Evolutionary conservation across 768 basidiomycete species (phyloP), one percentile per base, ranked within the genome.

Genomic region (Suillus subalutaceus): DNA sequence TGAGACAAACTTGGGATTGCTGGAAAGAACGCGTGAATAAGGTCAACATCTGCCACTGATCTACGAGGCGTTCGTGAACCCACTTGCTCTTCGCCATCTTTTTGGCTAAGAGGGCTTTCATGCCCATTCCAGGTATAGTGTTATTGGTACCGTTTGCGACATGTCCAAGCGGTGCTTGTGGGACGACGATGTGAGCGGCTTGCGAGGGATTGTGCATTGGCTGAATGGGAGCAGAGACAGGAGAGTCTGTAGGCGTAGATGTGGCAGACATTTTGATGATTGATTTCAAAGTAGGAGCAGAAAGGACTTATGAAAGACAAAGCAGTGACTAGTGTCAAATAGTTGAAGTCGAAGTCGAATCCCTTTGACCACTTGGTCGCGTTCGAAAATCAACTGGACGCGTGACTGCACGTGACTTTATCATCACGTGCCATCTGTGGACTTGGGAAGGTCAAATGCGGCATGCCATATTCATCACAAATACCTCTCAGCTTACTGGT

Each of bases 91-190:
- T 96, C 50, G 94, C 92, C 86, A 98, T 86, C 82, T 89, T 93
- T 85, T 97, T 99, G 13, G 93, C 94, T 30, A 99, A 79, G 46
- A 99, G 84, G 1, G 97, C 95, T 76, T 94, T 97, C 61, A 92
- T 90, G 18, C 94, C 96, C 85, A 95, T 86, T 41, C 90, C 90
- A 40, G 85, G 86, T 16, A 81, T 87, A 67, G 84, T 83, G 73
- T 83, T 87, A 37, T 75, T 80, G 30, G 84, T 78, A 18, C 82
- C 83, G 64, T 84, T 85, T 41, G 84, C 83, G 13, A 84, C 74
- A 69, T 89, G 93, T 16, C 92, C 91, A 6, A 94, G 82, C 6
- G 91, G 92, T 37, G 91, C 92, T 72, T 93, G 89, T 1, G 93
- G 92, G 16, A 91, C 84, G 53, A 89, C 87, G 69, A 94, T 80